Base-by-base conservation (phyloP, 768 basidiomycete genomes). In the Dioszegia crocea region DNA sequence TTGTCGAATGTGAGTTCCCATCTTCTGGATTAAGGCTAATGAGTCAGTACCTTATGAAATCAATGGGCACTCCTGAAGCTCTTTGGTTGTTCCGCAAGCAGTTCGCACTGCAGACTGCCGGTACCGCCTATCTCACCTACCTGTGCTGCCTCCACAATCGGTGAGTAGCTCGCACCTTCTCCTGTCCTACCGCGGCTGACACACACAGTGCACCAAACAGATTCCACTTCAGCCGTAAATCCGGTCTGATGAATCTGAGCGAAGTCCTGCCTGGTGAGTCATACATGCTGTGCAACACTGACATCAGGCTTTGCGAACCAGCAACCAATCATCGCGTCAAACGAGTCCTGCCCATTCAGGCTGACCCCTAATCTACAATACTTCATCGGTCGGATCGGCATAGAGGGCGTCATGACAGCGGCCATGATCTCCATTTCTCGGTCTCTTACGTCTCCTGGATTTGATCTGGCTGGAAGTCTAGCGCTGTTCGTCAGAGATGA, bases 41-140 rank as follows among this genome's bases (percentile, higher is more conserved):
- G 23, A 4, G 11, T 8, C 67, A 99, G 96, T 98, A 92, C 75
- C 89, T 99, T 88, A 81, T 85, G 39, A 84, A 83, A 31, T 87
- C 88, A 23, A 94, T 97, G 89, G 79, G 82, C 45, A 83, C 83
- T 1, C 85, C 93, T 4, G 84, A 84, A 57, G 89, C 92, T 67
- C 82, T 98, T 2, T 99, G 94, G 94, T 83, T 89, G 60, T 91
- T 98, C 85, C 85, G 96, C 60, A 98, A 96, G 79, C 93, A 97
- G 78, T 96, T 98, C 77, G 87, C 93, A 9, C 76, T 88, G 39
- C 93, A 98, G 72, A 80, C 91, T 36, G 91, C 96, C 5, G 83
- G 88, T 0, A 85, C 84, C 41, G 87, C 89, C 68, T 98, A 97
- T 82, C 86, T 94, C 84, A 92, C 91, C 16, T 94, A 88, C 72